A percentile compares a stretch with the other conserved stretches of the same genome.
These are phyloP conservation scores for Trifolium dubium DNA, from an alignment of 306 rosid species.

Conservation along the genomic window DNA sequence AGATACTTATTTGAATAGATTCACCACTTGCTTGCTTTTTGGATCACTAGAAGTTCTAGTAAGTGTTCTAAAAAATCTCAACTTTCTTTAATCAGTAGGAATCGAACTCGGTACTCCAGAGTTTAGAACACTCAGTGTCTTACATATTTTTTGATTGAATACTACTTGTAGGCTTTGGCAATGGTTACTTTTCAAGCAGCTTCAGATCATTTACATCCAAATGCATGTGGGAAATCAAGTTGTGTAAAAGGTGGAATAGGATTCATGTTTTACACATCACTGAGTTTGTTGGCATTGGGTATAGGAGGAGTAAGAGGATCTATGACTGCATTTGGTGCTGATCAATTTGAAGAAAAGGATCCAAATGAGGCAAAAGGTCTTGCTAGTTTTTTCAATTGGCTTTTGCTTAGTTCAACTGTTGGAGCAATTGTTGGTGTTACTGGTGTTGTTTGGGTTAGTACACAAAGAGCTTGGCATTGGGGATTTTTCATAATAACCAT, in stretches of 20 bases:
- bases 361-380: slow-evolving; percentile 65
- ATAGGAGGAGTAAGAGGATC: slow-evolving; percentile 81
- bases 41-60: slow-evolving; percentile 74
- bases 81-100: too few relatives aligned
- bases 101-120: too few relatives aligned
- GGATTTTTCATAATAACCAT: slow-evolving; percentile 67
- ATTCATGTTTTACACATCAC: slow-evolving; percentile 59
- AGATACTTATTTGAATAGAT: slow-evolving; percentile 72
- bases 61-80: neutral
- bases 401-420: slow-evolving; percentile 62
- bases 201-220: slow-evolving; percentile 59
- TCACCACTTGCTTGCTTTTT: slow-evolving; percentile 67
- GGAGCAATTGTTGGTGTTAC: slow-evolving; percentile 76
- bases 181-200: slow-evolving; percentile 65
- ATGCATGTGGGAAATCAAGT: slow-evolving; percentile 47
- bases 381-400: slow-evolving; percentile 72
- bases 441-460: slow-evolving; percentile 67
- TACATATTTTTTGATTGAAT: neutral
- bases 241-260: slow-evolving; percentile 63
- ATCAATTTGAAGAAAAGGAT: slow-evolving; percentile 67
- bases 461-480: slow-evolving; percentile 66
- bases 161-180: slow-evolving; percentile 56
- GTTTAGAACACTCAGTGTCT: too few relatives aligned
- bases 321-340: slow-evolving; percentile 80
- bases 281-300: slow-evolving; percentile 67